Conservation (phyloP, 352 stramenopile genomes). For the Vaucheria bursata region DNA sequence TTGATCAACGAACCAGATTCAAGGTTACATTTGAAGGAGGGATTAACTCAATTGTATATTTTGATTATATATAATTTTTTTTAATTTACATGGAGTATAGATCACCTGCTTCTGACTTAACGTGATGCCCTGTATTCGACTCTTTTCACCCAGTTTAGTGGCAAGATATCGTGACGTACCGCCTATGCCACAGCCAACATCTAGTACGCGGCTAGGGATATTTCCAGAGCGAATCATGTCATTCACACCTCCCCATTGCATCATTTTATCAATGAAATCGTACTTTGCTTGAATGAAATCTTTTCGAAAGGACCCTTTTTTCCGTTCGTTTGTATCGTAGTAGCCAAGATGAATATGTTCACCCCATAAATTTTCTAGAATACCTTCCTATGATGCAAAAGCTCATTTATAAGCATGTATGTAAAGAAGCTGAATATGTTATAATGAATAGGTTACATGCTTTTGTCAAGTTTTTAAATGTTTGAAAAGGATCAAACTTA, state of each 20-base stretch:
- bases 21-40: too few relatives aligned
- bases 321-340: slow-evolving; percentile 62
- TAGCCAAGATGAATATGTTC: slow-evolving; percentile 80
- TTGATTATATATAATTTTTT: too few relatives aligned
- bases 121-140: slow-evolving; percentile 66
- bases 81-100: too few relatives aligned
- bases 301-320: slow-evolving; percentile 54
- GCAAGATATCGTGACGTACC: slow-evolving; percentile 76
- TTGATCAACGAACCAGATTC: too few relatives aligned
- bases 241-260: slow-evolving; percentile 56
- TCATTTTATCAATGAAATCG: slow-evolving; percentile 78
- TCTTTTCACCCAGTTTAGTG: slow-evolving; percentile 63
- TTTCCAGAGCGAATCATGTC: slow-evolving; percentile 42
- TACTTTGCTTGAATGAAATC: slow-evolving; percentile 74
- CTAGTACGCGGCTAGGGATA: slow-evolving; percentile 50
- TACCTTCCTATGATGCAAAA: slow-evolving; percentile 64
- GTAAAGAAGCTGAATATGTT: too few relatives aligned
- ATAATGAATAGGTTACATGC: too few relatives aligned
- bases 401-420: too few relatives aligned
- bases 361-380: slow-evolving; percentile 75
- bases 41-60: too few relatives aligned
- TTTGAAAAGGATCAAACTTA: too few relatives aligned
- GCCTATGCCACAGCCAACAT: slow-evolving; percentile 78
- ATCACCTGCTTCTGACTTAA: slow-evolving; percentile 65
- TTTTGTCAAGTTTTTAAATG: too few relatives aligned